phyloP scores from a whole-genome alignment of 1,139 yeast genomes.

The Spathaspora sp. region DNA sequence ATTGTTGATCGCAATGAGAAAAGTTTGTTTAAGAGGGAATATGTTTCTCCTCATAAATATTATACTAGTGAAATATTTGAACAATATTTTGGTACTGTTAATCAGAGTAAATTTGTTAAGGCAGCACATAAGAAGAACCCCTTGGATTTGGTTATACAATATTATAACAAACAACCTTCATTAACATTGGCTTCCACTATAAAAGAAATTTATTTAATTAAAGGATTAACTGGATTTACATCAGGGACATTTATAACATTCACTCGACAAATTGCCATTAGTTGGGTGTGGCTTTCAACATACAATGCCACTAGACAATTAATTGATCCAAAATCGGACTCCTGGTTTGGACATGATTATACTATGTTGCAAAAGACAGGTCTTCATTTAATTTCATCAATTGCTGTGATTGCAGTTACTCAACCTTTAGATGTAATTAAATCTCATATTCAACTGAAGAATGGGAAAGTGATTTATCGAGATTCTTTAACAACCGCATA shows the following conservation, averaged over 20 bases:
- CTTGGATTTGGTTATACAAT: slow-evolving; percentile 28
- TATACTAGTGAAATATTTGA: slow-evolving; percentile 35
- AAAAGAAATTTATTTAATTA: slow-evolving; percentile 66
- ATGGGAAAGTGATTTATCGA: slow-evolving; percentile 59
- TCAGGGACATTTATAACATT: slow-evolving; percentile 84
- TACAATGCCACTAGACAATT: slow-evolving; percentile 76
- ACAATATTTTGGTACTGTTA: slow-evolving; percentile 21
- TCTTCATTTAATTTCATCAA: slow-evolving; percentile 55
- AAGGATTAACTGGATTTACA: slow-evolving; percentile 76
- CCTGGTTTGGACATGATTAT: slow-evolving; percentile 51
- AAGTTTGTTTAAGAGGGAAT: slow-evolving; percentile 30
- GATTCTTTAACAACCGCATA: slow-evolving; percentile 76
- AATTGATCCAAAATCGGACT: slow-evolving; percentile 51
- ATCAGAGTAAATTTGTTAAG: slow-evolving; percentile 20
- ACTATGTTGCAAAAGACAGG: slow-evolving; percentile 46
- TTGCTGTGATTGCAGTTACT: slow-evolving; percentile 72
- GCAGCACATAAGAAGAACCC: slow-evolving; percentile 8
- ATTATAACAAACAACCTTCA: slow-evolving; percentile 56
- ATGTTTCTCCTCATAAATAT: slow-evolving; percentile 47
- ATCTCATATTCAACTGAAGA: slow-evolving; percentile 82
- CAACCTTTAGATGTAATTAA: slow-evolving; percentile 93
- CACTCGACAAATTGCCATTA: slow-evolving; percentile 72
- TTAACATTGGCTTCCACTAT: slow-evolving; percentile 52
- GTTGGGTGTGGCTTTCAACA: slow-evolving; percentile 81
- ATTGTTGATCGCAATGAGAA: background rate